Evolutionary conservation across 192 early-diverging fungal genomes (phyloP), one percentile per base, ranked within the genome.

Genomic region (Cetraspora pellucida): DNA sequence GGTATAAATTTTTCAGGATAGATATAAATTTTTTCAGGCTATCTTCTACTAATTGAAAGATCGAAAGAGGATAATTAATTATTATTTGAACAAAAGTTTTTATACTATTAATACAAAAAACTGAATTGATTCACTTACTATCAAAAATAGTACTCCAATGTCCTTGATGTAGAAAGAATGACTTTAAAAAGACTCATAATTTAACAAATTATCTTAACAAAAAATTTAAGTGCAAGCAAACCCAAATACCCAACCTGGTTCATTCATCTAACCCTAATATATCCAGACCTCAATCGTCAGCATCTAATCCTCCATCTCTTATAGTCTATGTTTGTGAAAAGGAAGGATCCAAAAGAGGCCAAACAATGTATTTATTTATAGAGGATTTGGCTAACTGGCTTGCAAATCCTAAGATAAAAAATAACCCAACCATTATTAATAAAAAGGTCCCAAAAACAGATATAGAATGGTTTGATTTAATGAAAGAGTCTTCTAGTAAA

Each of bases 181-280:
- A 60, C 10, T 60, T 60, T 28, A 60, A 60, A 60, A 60, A 27
- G 25, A n/a, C n/a, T n/a, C n/a, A n/a, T n/a, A n/a, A n/a, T n/a
- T 16, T 55, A 5, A 55, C 21, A 16, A 55, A n/a, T 55, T 17
- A 60, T n/a, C 23, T 60, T 60, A 28, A 60, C 7, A 60, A 1
- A 23, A 28, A 60, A 23, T 27, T 60, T 27, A 60, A 55, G 2
- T 55, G 58, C 11, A 60, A 27, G 5, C 25, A 28, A 60, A 60
- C 25, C 49, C 59, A 59, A 59, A 59, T 60, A 28, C 11, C n/a
- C 14, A 28, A 60, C 59, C 27, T 11, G 14, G 27, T 28, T 60
- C 27, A 60, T 10, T 28, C 16, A 63, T 17, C 60, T 31, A 63
- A 14, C 8, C 60, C 60, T 31, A 63, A 21, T 58, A 25, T 58